Base-by-base conservation (phyloP, 495 filamentous ascomycete genomes). In the Podospora conica region DNA sequence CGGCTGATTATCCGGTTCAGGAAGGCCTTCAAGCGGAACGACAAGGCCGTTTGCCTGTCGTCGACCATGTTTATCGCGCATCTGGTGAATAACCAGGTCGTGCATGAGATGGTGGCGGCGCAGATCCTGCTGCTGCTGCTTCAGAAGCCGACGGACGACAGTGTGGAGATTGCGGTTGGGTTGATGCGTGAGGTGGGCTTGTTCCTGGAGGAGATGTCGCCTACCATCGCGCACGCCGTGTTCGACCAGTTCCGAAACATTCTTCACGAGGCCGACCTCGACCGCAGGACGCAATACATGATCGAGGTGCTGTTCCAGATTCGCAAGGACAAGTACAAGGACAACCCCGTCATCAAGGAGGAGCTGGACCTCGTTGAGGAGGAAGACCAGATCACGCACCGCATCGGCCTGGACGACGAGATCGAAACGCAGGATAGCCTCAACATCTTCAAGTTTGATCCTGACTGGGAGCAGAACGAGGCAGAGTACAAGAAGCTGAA, bases 221-320 rank as follows among this genome's bases (percentile, higher is more conserved):
- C 87, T 2, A 81, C 87, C 22, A 95, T 98, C 70, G 90, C 91
- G 22, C 84, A 92, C 64, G 90, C 87, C 56, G 91, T 99, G 18
- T 99, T 95, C 66, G 96, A 98, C 71, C 93, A 96, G 74, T 96
- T 99, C 80, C 81, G 95, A 60, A 92, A 87, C 65, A 98, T 98
- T 69, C 82, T 99, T 9, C 92, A 98, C 76, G 96, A 98, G 74
- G 91, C 91, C 40, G 92, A 93, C 72, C 94, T 98, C 71, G 95
- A 99, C 72, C 96, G 96, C 79, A 83, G 95, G 65, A 91, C 93
- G 29, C 95, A 98, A 78, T 98, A 97, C 76, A 96, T 96, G 92
- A 96, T 99, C 66, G 95, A 99, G 74, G 94, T 97, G 9, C 80
- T 99, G 63, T 98, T 99, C 77, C 93, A 98, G 76, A 88, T 97